Conservation (phyloP, 257 asterid genomes). For the Ocimum tenuiflorum region DNA sequence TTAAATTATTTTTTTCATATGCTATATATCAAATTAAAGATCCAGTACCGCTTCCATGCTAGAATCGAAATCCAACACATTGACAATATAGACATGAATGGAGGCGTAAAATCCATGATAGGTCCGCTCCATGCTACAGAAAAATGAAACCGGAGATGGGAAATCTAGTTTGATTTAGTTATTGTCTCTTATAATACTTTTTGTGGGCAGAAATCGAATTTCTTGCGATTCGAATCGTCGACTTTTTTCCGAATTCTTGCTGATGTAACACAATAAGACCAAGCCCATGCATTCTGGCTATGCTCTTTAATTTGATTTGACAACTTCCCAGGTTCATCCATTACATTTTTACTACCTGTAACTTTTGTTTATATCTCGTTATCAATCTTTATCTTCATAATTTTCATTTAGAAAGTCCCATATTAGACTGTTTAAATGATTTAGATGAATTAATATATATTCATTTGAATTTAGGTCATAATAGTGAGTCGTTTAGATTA, state of each 20-base stretch:
- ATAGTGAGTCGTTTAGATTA: too few species aligned
- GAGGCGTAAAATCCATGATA: conserved; percentile 25
- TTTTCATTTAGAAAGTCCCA: too few species aligned
- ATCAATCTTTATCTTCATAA: too few species aligned
- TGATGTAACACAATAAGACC: background rate
- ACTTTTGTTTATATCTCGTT: background rate
- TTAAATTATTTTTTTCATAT: too few species aligned
- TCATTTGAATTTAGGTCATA: too few species aligned
- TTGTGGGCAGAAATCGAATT: background rate
- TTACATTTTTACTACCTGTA: background rate
- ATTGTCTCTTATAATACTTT: conserved; percentile 17
- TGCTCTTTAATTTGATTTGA: background rate
- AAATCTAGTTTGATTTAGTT: conserved; percentile 20
- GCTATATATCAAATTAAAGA: too few species aligned
- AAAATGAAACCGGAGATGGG: background rate
- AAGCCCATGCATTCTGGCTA: background rate
- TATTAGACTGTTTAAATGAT: too few species aligned
- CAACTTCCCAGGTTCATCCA: background rate
- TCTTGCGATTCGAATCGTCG: background rate
- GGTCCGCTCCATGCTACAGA: conserved; percentile 42
- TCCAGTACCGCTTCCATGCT: too few species aligned
- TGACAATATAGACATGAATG: too few species aligned
- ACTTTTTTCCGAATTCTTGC: background rate
- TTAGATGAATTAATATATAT: too few species aligned
- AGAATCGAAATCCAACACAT: too few species aligned